Conservation (phyloP, 352 stramenopile species). For the Pythium plurisporium region DNA sequence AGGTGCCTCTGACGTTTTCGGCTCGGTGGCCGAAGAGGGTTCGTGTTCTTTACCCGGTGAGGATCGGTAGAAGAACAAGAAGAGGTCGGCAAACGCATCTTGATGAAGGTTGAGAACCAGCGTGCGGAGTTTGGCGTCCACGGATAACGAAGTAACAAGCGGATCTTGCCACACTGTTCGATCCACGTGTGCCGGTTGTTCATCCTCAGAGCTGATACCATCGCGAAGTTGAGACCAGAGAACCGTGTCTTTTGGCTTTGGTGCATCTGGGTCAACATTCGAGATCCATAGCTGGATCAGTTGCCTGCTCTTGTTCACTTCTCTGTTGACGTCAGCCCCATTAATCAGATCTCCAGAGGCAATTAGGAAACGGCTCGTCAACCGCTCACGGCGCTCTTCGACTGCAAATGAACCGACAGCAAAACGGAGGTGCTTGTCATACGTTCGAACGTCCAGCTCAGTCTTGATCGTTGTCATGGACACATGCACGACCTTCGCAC, state of each 20-base stretch:
- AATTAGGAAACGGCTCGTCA: conserved; percentile 32
- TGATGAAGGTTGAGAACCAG: conserved; percentile 76
- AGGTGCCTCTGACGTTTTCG: neutral
- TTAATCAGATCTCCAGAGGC: conserved; percentile 38
- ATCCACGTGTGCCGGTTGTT: conserved; percentile 1
- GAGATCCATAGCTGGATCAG: conserved; percentile 72
- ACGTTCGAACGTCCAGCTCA: conserved; percentile 54
- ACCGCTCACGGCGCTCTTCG: conserved; percentile 35
- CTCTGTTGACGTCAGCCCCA: neutral
- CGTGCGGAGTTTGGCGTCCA: conserved; percentile 65
- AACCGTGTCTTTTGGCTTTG: conserved; percentile 47
- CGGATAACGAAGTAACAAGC: conserved; percentile 58
- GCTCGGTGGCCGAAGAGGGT: neutral
- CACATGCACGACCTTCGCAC: conserved; percentile 51
- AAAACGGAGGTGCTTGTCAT: conserved; percentile 68
- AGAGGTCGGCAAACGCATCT: conserved; percentile 65
- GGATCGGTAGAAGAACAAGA: conserved; percentile 67
- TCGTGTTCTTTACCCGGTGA: neutral
- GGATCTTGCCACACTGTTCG: conserved; percentile 72
- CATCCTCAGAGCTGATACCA: neutral
- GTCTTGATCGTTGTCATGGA: conserved; percentile 58
- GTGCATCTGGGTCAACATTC: conserved; percentile 58
- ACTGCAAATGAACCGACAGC: conserved; percentile 65
- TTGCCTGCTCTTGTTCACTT: conserved; percentile 20
- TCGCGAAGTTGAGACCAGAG: conserved; percentile 38